Percentiles rank a stretch among this genome's conserved stretches.
Conservation (phyloP, 768 basidiomycete genomes). For the Boletus barrowsii region DNA sequence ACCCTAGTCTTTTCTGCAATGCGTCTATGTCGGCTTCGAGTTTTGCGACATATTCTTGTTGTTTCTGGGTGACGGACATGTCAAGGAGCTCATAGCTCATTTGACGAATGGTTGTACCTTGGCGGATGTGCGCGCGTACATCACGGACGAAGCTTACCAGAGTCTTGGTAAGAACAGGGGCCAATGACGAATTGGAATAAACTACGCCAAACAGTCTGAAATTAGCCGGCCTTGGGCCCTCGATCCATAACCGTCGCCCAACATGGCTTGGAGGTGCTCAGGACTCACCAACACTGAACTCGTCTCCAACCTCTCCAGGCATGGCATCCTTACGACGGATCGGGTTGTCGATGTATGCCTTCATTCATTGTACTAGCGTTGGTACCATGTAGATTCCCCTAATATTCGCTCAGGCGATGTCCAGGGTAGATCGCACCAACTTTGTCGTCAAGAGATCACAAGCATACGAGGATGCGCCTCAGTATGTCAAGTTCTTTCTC, state of each 20-base stretch:
- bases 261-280: slow-evolving; percentile 82
- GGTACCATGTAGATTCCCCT: background rate
- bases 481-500: slow-evolving; percentile 44
- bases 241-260: background rate
- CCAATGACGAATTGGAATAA: slow-evolving; percentile 4
- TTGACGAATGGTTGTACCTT: slow-evolving; percentile 22
- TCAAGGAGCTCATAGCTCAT: background rate
- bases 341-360: slow-evolving; percentile 51
- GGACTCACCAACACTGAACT: slow-evolving; percentile 73
- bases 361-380: background rate
- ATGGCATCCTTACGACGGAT: slow-evolving; percentile 56
- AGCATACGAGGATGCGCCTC: slow-evolving; percentile 81
- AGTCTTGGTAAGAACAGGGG: slow-evolving; percentile 6
- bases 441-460: slow-evolving; percentile 49
- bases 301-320: slow-evolving; percentile 57
- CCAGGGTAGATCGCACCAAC: slow-evolving; percentile 62
- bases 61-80: slow-evolving; percentile 37
- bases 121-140: slow-evolving; percentile 31
- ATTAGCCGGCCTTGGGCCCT: no score
- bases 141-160: background rate
- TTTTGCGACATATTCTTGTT: slow-evolving; percentile 45
- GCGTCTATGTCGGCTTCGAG: slow-evolving; percentile 48
- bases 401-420: slow-evolving; percentile 55
- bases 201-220: slow-evolving; percentile 10
- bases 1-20: slow-evolving; percentile 49